Conservation (phyloP, 495 filamentous ascomycete genomes). For the Schizothecium vesticola region DNA sequence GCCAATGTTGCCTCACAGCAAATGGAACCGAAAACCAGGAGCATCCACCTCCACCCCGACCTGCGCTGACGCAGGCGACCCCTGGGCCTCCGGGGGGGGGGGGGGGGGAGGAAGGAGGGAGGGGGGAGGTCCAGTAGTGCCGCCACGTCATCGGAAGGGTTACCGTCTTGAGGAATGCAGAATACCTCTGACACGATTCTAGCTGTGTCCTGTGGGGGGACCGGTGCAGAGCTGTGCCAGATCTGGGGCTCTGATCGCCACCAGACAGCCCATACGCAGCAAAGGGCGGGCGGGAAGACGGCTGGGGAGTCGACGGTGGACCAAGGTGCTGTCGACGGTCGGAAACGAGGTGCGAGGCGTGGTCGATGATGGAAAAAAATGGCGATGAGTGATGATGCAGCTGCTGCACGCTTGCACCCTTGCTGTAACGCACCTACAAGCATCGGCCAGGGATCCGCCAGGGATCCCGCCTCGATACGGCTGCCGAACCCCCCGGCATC, state of each 20-base stretch:
- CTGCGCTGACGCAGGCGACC: background rate
- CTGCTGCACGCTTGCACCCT: slow-evolving; percentile 12
- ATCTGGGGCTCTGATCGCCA: background rate
- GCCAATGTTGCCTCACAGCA: background rate
- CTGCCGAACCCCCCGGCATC: slow-evolving; percentile 31
- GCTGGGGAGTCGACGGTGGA: too few relatives aligned
- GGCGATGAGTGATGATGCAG: slow-evolving; percentile 12
- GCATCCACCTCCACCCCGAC: background rate
- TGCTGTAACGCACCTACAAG: slow-evolving; percentile 2
- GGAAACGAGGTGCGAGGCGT: slow-evolving; percentile 3
- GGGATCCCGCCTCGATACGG: slow-evolving; percentile 3
- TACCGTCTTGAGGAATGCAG: background rate
- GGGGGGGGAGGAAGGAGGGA: background rate
- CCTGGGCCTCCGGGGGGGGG: too few relatives aligned
- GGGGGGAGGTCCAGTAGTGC: too few relatives aligned
- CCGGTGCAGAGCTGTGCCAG: slow-evolving; percentile 11
- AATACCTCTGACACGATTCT: slow-evolving; percentile 17
- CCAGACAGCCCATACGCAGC: background rate
- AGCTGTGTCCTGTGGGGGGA: slow-evolving; percentile 13
- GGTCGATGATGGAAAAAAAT: slow-evolving; percentile 2
- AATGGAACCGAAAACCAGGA: background rate
- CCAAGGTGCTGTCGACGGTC: background rate
- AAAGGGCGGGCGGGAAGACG: background rate
- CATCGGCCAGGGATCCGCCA: slow-evolving; percentile 11
- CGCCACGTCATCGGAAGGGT: background rate